Evolutionary conservation across 2,329 filamentous ascomycete species (phyloP).

Genomic region (Alternaria arborescens): DNA sequence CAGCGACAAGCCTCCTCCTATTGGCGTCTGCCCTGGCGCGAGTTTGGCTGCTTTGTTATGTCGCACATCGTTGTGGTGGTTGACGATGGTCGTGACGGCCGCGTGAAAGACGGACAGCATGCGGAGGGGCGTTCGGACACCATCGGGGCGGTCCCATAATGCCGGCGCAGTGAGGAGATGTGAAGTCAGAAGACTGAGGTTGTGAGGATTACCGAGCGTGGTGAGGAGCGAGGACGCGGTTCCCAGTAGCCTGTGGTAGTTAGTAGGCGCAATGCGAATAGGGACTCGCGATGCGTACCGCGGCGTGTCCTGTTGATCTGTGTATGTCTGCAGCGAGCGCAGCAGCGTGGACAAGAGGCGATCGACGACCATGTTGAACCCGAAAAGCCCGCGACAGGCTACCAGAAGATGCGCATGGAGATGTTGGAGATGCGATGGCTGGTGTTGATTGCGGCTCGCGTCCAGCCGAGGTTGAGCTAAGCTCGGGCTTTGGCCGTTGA

Average conservation of each 20-base stretch:
- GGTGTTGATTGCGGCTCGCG: slow-evolving; percentile 29
- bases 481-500: slow-evolving; percentile 26
- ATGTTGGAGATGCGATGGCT: slow-evolving; percentile 13
- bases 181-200: slow-evolving; percentile 75
- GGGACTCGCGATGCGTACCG: slow-evolving; percentile 54
- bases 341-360: slow-evolving; percentile 72
- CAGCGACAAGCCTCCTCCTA: slow-evolving; percentile 58
- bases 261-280: slow-evolving; percentile 30
- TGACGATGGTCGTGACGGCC: slow-evolving; percentile 65
- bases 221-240: slow-evolving; percentile 74
- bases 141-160: slow-evolving; percentile 71
- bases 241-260: slow-evolving; percentile 60
- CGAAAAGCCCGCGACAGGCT: slow-evolving; percentile 12
- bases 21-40: slow-evolving; percentile 41
- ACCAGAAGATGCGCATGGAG: slow-evolving; percentile 9
- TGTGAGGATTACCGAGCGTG: slow-evolving; percentile 76
- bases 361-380: slow-evolving; percentile 68
- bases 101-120: slow-evolving; percentile 77
- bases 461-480: slow-evolving; percentile 40
- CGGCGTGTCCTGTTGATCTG: slow-evolving; percentile 67
- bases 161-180: slow-evolving; percentile 76
- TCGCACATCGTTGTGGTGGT: slow-evolving; percentile 55
- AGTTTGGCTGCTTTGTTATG: slow-evolving; percentile 37
- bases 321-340: slow-evolving; percentile 67
- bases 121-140: slow-evolving; percentile 69